A percentile compares a stretch with the other conserved stretches of the same genome.
phyloP scores from a whole-genome alignment of 176 grass and related monocot species.

The Oryza australiensis region DNA sequence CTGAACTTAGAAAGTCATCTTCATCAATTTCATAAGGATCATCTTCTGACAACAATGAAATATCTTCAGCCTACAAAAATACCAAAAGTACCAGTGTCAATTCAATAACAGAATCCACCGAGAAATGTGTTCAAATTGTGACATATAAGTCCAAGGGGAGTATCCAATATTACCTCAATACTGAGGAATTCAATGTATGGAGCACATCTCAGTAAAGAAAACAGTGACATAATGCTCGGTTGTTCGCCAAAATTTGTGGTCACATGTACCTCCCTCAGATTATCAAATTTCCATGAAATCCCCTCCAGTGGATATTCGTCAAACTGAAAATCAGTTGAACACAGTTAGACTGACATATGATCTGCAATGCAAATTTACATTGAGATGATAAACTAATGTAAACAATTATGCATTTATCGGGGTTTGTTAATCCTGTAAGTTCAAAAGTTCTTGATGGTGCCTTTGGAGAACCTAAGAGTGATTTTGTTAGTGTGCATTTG shows the following conservation, averaged over 20 bases:
- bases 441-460: no score
- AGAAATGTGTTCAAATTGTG: neutral
- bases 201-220: neutral
- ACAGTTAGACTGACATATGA: neutral
- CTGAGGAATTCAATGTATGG: neutral
- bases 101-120: neutral
- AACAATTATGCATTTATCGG: no score
- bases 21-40: neutral
- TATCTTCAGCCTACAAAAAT: neutral
- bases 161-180: neutral
- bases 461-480: no score
- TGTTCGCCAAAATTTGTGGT: neutral
- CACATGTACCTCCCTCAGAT: neutral
- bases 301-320: neutral
- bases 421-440: no score
- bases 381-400: neutral
- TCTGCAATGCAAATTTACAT: neutral
- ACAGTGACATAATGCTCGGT: neutral
- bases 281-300: slow-evolving; percentile 8
- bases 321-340: neutral
- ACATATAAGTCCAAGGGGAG: neutral
- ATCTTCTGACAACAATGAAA: no score
- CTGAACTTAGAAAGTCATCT: neutral
- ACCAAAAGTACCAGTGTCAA: neutral
- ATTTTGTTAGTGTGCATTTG: no score